Base-by-base conservation (phyloP, 768 basidiomycete species). In the Lactifluus hygrophoroides region DNA sequence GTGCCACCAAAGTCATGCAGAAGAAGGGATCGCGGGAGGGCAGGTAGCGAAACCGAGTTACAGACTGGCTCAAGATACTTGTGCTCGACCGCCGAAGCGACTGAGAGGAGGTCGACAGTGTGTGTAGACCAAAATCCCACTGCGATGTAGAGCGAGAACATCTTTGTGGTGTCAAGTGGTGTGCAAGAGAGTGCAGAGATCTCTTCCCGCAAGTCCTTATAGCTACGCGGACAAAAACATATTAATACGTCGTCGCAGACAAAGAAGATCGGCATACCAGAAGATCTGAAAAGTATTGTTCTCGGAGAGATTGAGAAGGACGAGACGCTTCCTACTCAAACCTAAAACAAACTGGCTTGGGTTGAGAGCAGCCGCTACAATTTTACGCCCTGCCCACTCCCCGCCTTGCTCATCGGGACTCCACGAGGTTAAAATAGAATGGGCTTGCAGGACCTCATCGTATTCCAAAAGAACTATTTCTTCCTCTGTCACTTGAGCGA, bases 41-140 rank as follows among this genome's bases (percentile, higher is more conserved):
- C 65, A 70, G 75, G 63, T 70, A 86, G 65, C 68, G 67, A 25
- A 61, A 68, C 9, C 71, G 74, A 68, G 69, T 64, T 71, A 59
- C 71, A 75, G 2, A 76, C 56, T 9, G 62, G 62, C 30, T 56
- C 57, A 25, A 73, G 60, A 45, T 64, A 64, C 10, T 58, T 59
- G 40, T 64, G 62, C 7, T 60, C 48, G 17, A 57, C 58, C 9
- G 49, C 44, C 8, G 75, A 67, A 4, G 68, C 66, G 38, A 78
- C 62, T 5, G 68, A 66, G 53, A 88, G 73, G 34, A 93, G 70
- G 64, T 83, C 77, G 40, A 93, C 76, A 8, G 69, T 65, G 63
- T 85, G 86, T 3, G 80, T 78, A 21, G 77, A 78, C 91, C 93
- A 95, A 64, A 88, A 88, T 0, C 84, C 81, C n/a, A 87, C 82